Percentiles rank a stretch among this genome's conserved stretches.
Conservation (phyloP, 352 stramenopile genomes). For the Phytophthora rubi region DNA sequence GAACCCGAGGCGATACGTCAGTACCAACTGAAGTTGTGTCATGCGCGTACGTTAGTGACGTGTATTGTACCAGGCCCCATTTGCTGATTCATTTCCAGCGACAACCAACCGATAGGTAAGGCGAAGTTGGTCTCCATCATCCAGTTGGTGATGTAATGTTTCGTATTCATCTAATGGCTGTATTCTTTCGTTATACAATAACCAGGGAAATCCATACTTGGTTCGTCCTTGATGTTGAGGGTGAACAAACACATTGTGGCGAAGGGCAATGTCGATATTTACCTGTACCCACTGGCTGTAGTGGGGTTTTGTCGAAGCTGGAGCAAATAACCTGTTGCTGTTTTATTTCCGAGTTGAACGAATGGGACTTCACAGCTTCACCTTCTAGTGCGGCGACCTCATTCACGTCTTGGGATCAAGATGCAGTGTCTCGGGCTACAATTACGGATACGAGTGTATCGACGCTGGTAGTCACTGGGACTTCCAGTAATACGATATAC, state of each 20-base stretch:
- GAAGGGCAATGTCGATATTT: constrained; percentile 31
- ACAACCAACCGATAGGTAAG: constrained; percentile 17
- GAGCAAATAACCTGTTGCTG: constrained; percentile 41
- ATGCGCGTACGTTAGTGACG: constrained; percentile 36
- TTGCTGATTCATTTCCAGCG: constrained; percentile 33
- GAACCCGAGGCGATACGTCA: neutral
- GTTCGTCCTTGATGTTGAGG: constrained; percentile 24
- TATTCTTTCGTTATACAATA: neutral
- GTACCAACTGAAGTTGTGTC: constrained; percentile 26
- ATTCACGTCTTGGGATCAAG: constrained; percentile 16
- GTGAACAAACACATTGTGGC: neutral
- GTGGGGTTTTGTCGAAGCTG: neutral
- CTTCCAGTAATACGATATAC: constrained; percentile 51
- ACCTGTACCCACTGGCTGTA: neutral
- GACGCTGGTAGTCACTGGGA: constrained; percentile 52
- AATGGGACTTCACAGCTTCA: constrained; percentile 26
- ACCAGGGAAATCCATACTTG: constrained; percentile 21
- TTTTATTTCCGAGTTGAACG: constrained; percentile 33
- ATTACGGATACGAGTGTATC: constrained; percentile 23
- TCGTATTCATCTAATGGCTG: neutral
- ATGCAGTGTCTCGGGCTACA: neutral
- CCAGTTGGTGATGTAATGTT: neutral
- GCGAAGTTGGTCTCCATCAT: neutral
- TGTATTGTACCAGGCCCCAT: constrained; percentile 28
- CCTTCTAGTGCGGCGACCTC: neutral